Conservation (phyloP, 1,284 basidiomycete species). For the Cutaneotrichosporon curvatum region DNA sequence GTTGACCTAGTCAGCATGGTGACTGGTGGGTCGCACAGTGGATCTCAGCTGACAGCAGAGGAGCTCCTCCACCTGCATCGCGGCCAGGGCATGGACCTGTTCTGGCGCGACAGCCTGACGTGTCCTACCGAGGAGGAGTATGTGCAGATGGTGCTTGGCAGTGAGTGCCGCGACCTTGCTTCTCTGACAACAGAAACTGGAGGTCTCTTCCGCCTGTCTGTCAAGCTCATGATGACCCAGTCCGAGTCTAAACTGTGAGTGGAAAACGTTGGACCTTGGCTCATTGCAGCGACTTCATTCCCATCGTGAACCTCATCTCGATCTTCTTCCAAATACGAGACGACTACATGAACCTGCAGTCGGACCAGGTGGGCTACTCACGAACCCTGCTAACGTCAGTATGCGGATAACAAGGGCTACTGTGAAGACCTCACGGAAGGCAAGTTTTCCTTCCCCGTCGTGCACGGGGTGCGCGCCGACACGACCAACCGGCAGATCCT, state of each 20-base stretch:
- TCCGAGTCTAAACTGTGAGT: constrained; percentile 57
- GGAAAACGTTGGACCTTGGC: not conserved
- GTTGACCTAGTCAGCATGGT: constrained; percentile 51
- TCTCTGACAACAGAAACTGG: constrained; percentile 69
- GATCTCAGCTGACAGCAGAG: constrained; percentile 48
- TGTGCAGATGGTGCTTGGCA: constrained; percentile 91
- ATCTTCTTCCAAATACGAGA: constrained; percentile 95
- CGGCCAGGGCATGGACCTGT: constrained; percentile 89
- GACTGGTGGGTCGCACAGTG: constrained; percentile 49
- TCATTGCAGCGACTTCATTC: constrained; percentile 68
- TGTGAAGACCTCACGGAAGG: constrained; percentile 93
- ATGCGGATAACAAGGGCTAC: constrained; percentile 85
- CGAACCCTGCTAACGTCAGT: constrained; percentile 50
- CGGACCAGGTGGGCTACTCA: constrained; percentile 58
- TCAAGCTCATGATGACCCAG: constrained; percentile 90
- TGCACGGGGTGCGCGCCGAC: constrained; percentile 77
- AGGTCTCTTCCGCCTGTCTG: constrained; percentile 81
- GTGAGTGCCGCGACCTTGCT: constrained; percentile 50
- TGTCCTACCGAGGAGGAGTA: constrained; percentile 96
- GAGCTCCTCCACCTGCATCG: constrained; percentile 87
- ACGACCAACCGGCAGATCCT: constrained; percentile 65
- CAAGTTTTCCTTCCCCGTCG: constrained; percentile 91
- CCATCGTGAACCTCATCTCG: constrained; percentile 88
- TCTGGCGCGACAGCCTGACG: constrained; percentile 85
- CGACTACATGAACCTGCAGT: constrained; percentile 94